Evolutionary conservation across 2,329 filamentous ascomycete species (phyloP), one percentile per base, ranked within the genome.

Genomic region (Diaporthe sp.): DNA sequence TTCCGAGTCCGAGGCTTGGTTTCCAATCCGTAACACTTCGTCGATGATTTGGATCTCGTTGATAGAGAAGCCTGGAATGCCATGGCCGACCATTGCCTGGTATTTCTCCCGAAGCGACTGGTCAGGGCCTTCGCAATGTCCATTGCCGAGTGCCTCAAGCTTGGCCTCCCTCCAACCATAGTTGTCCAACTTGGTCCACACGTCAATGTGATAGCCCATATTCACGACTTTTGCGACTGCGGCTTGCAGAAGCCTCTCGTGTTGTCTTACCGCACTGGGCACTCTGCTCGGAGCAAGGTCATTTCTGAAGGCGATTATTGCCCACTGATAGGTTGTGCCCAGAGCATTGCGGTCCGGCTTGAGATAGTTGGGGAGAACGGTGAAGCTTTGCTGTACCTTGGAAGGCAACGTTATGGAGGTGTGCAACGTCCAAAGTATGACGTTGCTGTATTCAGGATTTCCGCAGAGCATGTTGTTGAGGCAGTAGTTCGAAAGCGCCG

Each of bases 231-330:
- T 55, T 15, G 42, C 35, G 13, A 72, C 6, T 42, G 74, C 61
- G 35, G 30, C 22, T 51, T 56, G 70, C 37, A 75, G 27, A 30
- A 69, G 70, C 1, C 19, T 35, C 19, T 74, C 72, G 3, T 71
- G 47, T 42, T 63, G 51, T 10, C 68, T 42, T 6, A 53, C 55
- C 5, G 19, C 27, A 19, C 17, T 19, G 8, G 61, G 55, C 8
- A 61, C n/a, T n/a, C 39, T 70, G 32, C 70, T 63, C 30, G 55
- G n/a, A 10, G 55, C 30, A 53, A 56, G 37, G 22, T 35, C 61
- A 19, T 70, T 35, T 19, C 61, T 75, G 55, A 75, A 71, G 35
- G 30, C 71, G 39, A 75, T 63, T 27, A 75, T 51, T n/a, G 74
- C 74, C 74, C 74, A 75, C n/a, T 72, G 32, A 39, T 63, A 66